phyloP scores from a whole-genome alignment of 768 basidiomycete species.

The Boletus tomentosulus region DNA sequence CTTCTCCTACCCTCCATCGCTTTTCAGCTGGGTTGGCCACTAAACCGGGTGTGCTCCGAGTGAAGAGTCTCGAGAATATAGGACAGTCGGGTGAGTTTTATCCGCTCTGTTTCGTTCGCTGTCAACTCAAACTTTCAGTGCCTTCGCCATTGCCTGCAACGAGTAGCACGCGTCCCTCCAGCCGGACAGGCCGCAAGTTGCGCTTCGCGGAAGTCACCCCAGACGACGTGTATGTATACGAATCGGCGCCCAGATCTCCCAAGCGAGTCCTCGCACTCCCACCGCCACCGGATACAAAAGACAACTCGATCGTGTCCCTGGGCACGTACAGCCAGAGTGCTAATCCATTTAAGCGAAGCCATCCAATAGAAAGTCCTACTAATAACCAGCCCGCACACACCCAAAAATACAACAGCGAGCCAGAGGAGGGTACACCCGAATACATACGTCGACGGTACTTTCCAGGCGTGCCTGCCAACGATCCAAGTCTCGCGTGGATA shows the following conservation, averaged over 20 bases:
- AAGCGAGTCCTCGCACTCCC: slow-evolving; percentile 57
- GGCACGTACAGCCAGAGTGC: slow-evolving; percentile 34
- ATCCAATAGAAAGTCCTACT: slow-evolving; percentile 1
- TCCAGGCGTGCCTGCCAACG: slow-evolving; percentile 59
- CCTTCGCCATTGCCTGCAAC: slow-evolving; percentile 43
- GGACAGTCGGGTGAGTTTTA: slow-evolving; percentile 15
- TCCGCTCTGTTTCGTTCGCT: neutral
- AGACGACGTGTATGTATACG: slow-evolving; percentile 77
- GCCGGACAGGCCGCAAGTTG: slow-evolving; percentile 49
- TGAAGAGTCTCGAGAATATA: slow-evolving; percentile 30
- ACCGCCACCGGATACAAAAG: slow-evolving; percentile 27
- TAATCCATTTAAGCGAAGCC: slow-evolving; percentile 10
- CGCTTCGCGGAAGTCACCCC: slow-evolving; percentile 76
- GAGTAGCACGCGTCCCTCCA: slow-evolving; percentile 56
- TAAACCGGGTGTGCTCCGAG: slow-evolving; percentile 24
- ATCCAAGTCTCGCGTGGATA: slow-evolving; percentile 84
- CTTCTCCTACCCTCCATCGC: slow-evolving; percentile 11
- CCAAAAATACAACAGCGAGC: slow-evolving; percentile 23
- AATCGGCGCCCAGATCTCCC: slow-evolving; percentile 79
- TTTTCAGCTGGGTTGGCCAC: slow-evolving; percentile 9
- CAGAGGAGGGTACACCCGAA: slow-evolving; percentile 74
- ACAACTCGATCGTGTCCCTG: slow-evolving; percentile 31
- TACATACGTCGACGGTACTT: slow-evolving; percentile 83
- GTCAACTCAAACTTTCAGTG: slow-evolving; percentile 18
- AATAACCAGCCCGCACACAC: neutral